Conservation (phyloP, 164 flowering plant genomes). For the Buxus sempervirens region DNA sequence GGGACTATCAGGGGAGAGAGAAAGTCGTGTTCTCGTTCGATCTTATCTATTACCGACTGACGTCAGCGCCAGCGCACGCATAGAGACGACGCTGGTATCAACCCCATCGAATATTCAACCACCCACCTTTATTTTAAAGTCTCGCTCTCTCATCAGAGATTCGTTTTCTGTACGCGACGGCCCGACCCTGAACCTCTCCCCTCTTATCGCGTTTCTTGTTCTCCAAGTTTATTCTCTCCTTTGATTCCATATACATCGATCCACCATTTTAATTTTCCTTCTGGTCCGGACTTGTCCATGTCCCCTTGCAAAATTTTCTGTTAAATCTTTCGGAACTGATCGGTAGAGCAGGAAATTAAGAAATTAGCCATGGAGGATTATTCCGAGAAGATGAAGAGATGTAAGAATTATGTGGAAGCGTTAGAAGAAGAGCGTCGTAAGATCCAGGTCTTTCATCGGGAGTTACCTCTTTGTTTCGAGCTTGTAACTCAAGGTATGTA, state of each 20-base stretch:
- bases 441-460: constrained; percentile 73
- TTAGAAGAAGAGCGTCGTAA: constrained; percentile 59
- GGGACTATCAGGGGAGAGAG: background rate
- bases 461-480: constrained; percentile 73
- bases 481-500: constrained; percentile 65
- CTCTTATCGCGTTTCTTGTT: background rate
- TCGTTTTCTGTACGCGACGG: constrained; percentile 62
- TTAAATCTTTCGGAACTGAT: background rate
- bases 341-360: too few relatives aligned
- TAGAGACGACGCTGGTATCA: constrained; percentile 13
- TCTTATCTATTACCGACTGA: constrained; percentile 14
- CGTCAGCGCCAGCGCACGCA: constrained; percentile 33
- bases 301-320: background rate
- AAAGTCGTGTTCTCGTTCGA: constrained; percentile 15
- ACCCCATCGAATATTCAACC: constrained; percentile 38
- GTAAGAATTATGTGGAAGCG: constrained; percentile 48
- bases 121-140: background rate
- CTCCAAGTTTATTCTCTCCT: constrained; percentile 20
- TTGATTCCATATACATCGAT: constrained; percentile 35
- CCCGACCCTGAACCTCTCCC: constrained; percentile 45
- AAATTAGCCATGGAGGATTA: constrained; percentile 19
- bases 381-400: constrained; percentile 36
- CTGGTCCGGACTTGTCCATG: constrained; percentile 29
- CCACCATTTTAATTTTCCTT: constrained; percentile 4
- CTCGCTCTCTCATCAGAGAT: constrained; percentile 23